These are phyloP conservation scores for Posidonia oceanica DNA, from an alignment of 116 monocot genomes.

Conservation along the genomic window DNA sequence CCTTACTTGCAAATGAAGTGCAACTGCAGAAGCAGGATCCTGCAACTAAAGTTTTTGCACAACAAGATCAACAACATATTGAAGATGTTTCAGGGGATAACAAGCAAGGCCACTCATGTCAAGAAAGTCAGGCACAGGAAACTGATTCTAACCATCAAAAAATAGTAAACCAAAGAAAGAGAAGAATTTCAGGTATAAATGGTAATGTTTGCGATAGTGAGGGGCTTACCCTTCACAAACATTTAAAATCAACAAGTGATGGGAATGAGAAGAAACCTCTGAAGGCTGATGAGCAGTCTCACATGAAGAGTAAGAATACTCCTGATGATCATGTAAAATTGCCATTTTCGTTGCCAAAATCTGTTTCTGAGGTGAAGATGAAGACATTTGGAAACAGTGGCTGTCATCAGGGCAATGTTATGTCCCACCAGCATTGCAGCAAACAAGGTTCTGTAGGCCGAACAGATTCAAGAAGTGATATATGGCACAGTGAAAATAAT, in stretches of 20 bases:
- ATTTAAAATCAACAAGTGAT: neutral
- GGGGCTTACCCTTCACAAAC: neutral
- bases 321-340: neutral
- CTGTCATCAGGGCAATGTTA: neutral
- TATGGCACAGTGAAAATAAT: neutral
- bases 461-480: neutral
- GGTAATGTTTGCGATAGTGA: neutral
- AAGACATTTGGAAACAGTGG: neutral
- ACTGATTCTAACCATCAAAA: conserved; percentile 2
- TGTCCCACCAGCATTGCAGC: neutral
- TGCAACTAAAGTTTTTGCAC: neutral
- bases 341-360: conserved; percentile 4
- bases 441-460: neutral
- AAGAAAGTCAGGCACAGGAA: neutral
- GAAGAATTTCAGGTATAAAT: conserved; percentile 1
- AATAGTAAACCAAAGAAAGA: conserved; percentile 5
- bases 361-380: neutral
- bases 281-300: neutral
- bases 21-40: conserved; percentile 2
- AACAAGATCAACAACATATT: neutral
- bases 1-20: neutral
- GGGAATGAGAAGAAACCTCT: neutral
- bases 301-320: conserved; percentile 1
- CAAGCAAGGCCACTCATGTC: neutral
- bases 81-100: neutral